A percentile compares a stretch with the other conserved stretches of the same genome.
Conservation (phyloP, 805 yeast species). For the Peterozyma xylosa region DNA sequence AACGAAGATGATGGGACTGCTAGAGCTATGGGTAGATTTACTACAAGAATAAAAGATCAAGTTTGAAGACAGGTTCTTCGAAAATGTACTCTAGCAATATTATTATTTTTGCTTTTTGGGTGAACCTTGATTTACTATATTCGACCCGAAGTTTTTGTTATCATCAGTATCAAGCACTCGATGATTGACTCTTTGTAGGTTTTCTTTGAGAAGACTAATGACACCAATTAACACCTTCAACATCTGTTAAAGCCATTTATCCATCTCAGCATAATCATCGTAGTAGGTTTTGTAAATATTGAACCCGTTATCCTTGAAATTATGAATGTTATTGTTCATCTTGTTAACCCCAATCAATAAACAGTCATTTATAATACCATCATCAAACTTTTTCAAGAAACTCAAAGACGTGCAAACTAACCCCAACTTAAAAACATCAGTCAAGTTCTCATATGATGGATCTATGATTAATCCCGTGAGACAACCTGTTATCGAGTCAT, state of each 20-base stretch:
- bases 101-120: too few species aligned
- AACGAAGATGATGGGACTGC: background rate
- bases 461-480: constrained; percentile 47
- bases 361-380: constrained; percentile 10
- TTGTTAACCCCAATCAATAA: constrained; percentile 9
- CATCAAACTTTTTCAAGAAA: constrained; percentile 25
- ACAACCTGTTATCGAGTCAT: constrained; percentile 28
- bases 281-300: constrained; percentile 15
- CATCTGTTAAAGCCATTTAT: constrained; percentile 3
- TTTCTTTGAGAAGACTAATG: too few species aligned
- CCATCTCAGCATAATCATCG: constrained; percentile 15
- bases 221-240: too few species aligned
- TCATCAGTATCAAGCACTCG: too few species aligned
- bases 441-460: constrained; percentile 42
- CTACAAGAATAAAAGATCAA: too few species aligned
- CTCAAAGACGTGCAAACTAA: constrained; percentile 50
- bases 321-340: constrained; percentile 5
- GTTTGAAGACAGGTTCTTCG: too few species aligned
- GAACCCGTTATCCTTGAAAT: constrained; percentile 18
- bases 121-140: too few species aligned
- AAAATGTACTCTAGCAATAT: too few species aligned
- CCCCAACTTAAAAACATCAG: constrained; percentile 48
- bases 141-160: too few species aligned
- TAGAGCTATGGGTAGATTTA: too few species aligned
- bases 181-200: too few species aligned